phyloP scores from a whole-genome alignment of 257 asterid genomes.

The Anisodus tanguticus region DNA sequence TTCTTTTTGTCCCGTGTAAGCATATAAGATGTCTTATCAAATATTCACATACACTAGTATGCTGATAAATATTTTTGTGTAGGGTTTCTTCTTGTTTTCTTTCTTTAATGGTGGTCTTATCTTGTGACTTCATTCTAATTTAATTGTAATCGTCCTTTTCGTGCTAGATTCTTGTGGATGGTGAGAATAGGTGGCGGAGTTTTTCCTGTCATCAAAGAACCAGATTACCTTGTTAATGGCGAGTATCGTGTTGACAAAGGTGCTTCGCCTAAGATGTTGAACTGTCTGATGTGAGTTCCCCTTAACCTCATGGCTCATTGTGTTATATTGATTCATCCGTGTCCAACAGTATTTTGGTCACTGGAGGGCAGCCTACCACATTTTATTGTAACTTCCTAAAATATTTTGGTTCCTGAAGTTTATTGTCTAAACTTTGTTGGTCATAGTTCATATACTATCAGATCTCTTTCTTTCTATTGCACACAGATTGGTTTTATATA shows the following conservation, averaged over 20 bases:
- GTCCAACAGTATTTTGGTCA: neutral
- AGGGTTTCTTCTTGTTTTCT: slow-evolving; percentile 1
- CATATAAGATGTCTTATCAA: neutral
- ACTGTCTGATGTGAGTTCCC: slow-evolving; percentile 90
- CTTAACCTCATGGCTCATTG: slow-evolving; percentile 9
- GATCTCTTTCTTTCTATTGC: neutral
- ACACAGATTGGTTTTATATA: neutral
- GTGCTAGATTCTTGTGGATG: slow-evolving; percentile 94
- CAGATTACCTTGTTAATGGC: slow-evolving; percentile 98
- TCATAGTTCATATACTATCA: neutral
- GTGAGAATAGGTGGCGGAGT: slow-evolving; percentile 99
- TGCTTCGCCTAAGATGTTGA: slow-evolving; percentile 97
- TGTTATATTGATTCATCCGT: neutral
- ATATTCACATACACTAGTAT: neutral
- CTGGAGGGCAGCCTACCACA: neutral
- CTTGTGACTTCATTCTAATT: slow-evolving; percentile 24
- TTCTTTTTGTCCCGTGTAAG: neutral
- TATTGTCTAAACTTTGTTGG: neutral
- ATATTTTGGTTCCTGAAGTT: slow-evolving; percentile 22
- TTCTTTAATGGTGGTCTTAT: slow-evolving; percentile 23
- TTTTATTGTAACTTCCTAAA: neutral
- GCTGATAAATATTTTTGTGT: neutral
- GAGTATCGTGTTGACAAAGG: slow-evolving; percentile 99
- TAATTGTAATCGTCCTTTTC: slow-evolving; percentile 35
- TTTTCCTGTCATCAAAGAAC: slow-evolving; percentile 94